Conservation (phyloP, 2,329 filamentous ascomycete species). For the Aspergillus sp. region DNA sequence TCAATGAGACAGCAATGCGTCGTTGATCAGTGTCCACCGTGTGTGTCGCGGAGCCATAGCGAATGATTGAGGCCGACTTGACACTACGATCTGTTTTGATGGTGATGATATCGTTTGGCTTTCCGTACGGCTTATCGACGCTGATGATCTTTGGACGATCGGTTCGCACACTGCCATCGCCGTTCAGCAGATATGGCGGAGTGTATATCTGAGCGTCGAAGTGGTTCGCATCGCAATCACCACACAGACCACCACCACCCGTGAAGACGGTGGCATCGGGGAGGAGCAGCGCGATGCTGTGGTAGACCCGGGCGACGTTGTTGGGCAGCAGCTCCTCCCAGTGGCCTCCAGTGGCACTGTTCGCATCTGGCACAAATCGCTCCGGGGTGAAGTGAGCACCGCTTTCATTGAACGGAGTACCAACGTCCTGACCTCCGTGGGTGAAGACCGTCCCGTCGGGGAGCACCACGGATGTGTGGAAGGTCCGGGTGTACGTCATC, state of each 20-base stretch:
- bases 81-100: conserved; percentile 9
- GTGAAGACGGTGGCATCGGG: conserved; percentile 52
- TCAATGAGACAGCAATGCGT: conserved; percentile 45
- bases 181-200: conserved; percentile 55
- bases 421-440: conserved; percentile 46
- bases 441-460: conserved; percentile 51
- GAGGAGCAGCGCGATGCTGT: conserved; percentile 50
- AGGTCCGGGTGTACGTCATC: conserved; percentile 44
- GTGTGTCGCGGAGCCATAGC: conserved; percentile 53
- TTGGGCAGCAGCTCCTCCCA: conserved; percentile 9
- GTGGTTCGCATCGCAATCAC: conserved; percentile 49
- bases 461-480: conserved; percentile 48
- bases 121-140: not conserved
- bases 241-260: conserved; percentile 56
- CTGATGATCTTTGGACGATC: conserved; percentile 4
- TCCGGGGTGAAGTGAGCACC: conserved; percentile 45
- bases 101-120: not conserved
- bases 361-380: conserved; percentile 45
- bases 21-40: conserved; percentile 60
- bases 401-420: conserved; percentile 47
- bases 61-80: conserved; percentile 41
- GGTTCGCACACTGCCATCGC: not conserved
- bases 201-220: conserved; percentile 56
- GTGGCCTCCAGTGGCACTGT: conserved; percentile 15
- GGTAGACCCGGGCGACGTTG: conserved; percentile 40